These are phyloP conservation scores for Parachaetomium inaequale DNA, from an alignment of 495 filamentous ascomycete species.

Conservation along the genomic window DNA sequence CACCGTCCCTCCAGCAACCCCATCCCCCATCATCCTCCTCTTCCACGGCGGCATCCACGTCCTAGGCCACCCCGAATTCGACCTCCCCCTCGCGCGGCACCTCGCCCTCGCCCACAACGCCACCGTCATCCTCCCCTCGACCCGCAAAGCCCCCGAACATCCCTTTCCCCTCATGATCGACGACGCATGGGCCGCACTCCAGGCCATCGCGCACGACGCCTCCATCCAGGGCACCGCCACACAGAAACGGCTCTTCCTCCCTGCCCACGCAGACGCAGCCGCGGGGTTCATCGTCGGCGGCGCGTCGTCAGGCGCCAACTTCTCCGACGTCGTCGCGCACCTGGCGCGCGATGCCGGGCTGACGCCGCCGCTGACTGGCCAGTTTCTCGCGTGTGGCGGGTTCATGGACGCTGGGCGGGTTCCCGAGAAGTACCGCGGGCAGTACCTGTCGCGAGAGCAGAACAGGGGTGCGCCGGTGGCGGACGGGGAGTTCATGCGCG, in stretches of 20 bases:
- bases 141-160: constrained; percentile 6
- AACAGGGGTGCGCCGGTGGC: constrained; percentile 3
- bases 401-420: constrained; percentile 3
- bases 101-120: constrained; percentile 6
- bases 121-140: constrained; percentile 1
- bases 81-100: background rate
- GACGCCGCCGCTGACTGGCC: constrained; percentile 1
- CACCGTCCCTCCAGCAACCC: background rate
- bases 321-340: constrained; percentile 9
- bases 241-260: background rate
- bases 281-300: constrained; percentile 12
- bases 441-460: constrained; percentile 7
- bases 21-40: constrained; percentile 7
- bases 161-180: constrained; percentile 7
- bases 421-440: background rate
- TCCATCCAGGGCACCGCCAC: background rate
- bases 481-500: background rate
- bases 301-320: constrained; percentile 12
- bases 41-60: constrained; percentile 15
- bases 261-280: background rate
- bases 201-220: background rate
- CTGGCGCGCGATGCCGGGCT: background rate
- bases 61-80: constrained; percentile 12
- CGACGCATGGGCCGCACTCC: constrained; percentile 1
- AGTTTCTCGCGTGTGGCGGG: background rate